phyloP scores from a whole-genome alignment of 345 rosid genomes.

The Lepidium aucheri region DNA sequence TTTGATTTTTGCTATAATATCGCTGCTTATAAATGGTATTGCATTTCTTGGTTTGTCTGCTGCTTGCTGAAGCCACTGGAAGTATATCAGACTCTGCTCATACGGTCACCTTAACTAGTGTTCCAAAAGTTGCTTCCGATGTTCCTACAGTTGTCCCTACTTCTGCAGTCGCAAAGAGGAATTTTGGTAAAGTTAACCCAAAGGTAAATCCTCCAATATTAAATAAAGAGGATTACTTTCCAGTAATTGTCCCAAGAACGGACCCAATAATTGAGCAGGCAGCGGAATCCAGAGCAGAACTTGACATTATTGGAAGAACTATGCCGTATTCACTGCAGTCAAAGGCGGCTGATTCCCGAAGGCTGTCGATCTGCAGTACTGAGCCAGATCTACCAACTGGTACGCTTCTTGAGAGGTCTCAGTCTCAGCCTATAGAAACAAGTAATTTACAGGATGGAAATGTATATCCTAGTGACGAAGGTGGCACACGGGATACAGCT shows the following conservation, averaged over 20 bases:
- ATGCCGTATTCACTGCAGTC: constrained; percentile 98
- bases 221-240: constrained; percentile 49
- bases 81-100: constrained; percentile 69
- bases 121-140: constrained; percentile 33
- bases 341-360: constrained; percentile 53
- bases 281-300: constrained; percentile 66
- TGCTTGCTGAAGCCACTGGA: constrained; percentile 72
- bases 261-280: constrained; percentile 49
- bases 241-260: constrained; percentile 77
- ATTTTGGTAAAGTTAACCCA: constrained; percentile 36
- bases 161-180: constrained; percentile 49
- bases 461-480: constrained; percentile 34
- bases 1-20: not conserved
- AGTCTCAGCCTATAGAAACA: constrained; percentile 35
- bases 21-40: not conserved
- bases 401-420: constrained; percentile 35
- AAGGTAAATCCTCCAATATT: constrained; percentile 39
- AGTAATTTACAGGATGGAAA: constrained; percentile 36
- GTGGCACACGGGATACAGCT: constrained; percentile 37
- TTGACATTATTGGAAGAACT: constrained; percentile 76
- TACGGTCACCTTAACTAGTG: constrained; percentile 44
- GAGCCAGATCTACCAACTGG: constrained; percentile 51
- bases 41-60: constrained; percentile 29
- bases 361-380: constrained; percentile 43
- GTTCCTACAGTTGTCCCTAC: constrained; percentile 37